Base-by-base conservation (phyloP, 257 asterid genomes). In the Solanum ahanhuiri region DNA sequence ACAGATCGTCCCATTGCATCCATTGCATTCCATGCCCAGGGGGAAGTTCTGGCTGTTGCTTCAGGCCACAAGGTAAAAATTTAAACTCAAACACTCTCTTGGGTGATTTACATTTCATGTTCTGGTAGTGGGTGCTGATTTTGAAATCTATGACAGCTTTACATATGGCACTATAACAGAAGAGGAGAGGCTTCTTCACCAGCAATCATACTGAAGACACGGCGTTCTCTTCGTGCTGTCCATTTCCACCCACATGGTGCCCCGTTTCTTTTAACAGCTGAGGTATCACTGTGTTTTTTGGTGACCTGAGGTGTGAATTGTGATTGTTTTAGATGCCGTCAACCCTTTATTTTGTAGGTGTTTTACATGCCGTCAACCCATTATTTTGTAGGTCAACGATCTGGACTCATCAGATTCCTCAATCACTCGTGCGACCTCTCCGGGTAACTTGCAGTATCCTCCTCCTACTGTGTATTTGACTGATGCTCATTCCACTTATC, bases 1-100 rank as follows among this genome's bases (percentile, higher is more conserved):
- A 90, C 97, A 97, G 99, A 91, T 84, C 98, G 98, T 43, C 98
- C 99, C 39, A 97, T 97, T 81, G 98, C 99, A 87, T 95, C 99
- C 33, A 95, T 95, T 90, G 98, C 99, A 39, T 96, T 96, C 91
- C 98, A 96, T 91, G 96, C 99, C 45, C 96, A 92, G 87, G 99
- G 99, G 82, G 98, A 96, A 87, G 90, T 95, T 87, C 90, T 96
- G 89, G 99, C 99, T 79, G 98, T 96, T 81, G 99, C 99, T 83
- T 95, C 99, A 71, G 99, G 99, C 85, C 99, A 94, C 90, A 96
- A 96, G 98, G 99, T 95, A 79, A 90, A 91, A 83, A 81, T 82
- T 89, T 91, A 70, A 17, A 30, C 43, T 48, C 3, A 28, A 81
- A 28, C 67, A 48, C 64, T 81, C 41, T 79, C 43, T 81, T 48